Evolutionary conservation across 306 rosid species (phyloP).

Genomic region (Cucurbita maxima): DNA sequence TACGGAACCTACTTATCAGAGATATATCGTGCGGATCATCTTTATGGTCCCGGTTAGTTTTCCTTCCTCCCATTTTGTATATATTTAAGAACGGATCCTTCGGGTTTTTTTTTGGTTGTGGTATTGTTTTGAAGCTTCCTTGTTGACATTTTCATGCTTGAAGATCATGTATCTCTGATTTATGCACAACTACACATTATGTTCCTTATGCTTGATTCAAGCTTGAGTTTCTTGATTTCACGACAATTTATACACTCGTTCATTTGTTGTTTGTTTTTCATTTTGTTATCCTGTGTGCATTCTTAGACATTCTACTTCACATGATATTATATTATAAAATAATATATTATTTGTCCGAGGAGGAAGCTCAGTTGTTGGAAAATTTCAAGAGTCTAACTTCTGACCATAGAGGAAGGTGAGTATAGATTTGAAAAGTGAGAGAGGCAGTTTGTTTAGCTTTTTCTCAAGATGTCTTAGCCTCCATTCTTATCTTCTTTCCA

Average conservation of each 20-base stretch:
- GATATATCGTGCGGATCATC: constrained; percentile 78
- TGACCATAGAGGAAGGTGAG: not conserved
- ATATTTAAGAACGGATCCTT: not conserved
- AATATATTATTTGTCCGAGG: not conserved
- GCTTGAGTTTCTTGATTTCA: not conserved
- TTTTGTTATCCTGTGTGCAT: not conserved
- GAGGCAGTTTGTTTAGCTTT: not conserved
- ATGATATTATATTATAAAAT: too few relatives aligned
- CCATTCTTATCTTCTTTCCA: not conserved
- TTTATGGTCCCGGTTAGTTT: constrained; percentile 88
- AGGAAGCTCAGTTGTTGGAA: not conserved
- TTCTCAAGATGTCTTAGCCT: not conserved
- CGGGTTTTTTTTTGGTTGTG: not conserved
- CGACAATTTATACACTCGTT: not conserved
- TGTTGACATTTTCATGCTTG: not conserved
- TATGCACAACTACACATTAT: not conserved
- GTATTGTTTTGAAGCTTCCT: not conserved
- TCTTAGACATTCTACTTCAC: not conserved
- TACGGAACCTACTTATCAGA: constrained; percentile 92
- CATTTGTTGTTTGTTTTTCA: not conserved
- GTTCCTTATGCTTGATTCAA: not conserved
- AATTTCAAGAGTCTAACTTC: not conserved
- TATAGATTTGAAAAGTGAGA: not conserved
- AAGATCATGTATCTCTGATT: not conserved
- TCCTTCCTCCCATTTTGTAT: not conserved